Conservation (phyloP, 495 filamentous ascomycete species). For the Trypethelium eluteriae region DNA sequence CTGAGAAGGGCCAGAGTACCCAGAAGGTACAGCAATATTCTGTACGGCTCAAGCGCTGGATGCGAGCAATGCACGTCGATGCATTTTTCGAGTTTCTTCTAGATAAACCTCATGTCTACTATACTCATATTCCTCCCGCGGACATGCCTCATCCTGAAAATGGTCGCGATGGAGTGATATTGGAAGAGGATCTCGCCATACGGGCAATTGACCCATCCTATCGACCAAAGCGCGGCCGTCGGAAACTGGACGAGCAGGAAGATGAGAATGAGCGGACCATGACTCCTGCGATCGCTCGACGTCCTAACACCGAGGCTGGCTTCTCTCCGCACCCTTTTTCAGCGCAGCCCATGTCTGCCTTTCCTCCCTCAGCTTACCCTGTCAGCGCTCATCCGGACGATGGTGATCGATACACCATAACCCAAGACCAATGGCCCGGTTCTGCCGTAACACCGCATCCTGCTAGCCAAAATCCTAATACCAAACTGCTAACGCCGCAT, state of each 20-base stretch:
- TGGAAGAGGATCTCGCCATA: slow-evolving; percentile 89
- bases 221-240: slow-evolving; percentile 78
- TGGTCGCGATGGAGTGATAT: slow-evolving; percentile 74
- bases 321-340: slow-evolving; percentile 58
- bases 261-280: slow-evolving; percentile 37
- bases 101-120: slow-evolving; percentile 73
- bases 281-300: slow-evolving; percentile 33
- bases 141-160: slow-evolving; percentile 56
- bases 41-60: slow-evolving; percentile 93
- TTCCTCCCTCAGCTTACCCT: slow-evolving; percentile 55
- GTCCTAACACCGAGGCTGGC: slow-evolving; percentile 48
- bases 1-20: slow-evolving; percentile 80
- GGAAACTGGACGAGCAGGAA: slow-evolving; percentile 72
- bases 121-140: slow-evolving; percentile 64
- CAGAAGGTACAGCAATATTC: slow-evolving; percentile 98
- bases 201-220: slow-evolving; percentile 83
- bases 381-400: slow-evolving; percentile 54
- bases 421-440: slow-evolving; percentile 2
- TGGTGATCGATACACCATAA: slow-evolving; percentile 1
- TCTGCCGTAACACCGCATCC: background rate
- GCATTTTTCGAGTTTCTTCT: slow-evolving; percentile 91
- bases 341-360: slow-evolving; percentile 51
- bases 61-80: slow-evolving; percentile 96
- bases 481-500: slow-evolving; percentile 25
- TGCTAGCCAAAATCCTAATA: slow-evolving; percentile 2